Conservation (phyloP, 177 flowering plant genomes). For the Telopea speciosissima region DNA sequence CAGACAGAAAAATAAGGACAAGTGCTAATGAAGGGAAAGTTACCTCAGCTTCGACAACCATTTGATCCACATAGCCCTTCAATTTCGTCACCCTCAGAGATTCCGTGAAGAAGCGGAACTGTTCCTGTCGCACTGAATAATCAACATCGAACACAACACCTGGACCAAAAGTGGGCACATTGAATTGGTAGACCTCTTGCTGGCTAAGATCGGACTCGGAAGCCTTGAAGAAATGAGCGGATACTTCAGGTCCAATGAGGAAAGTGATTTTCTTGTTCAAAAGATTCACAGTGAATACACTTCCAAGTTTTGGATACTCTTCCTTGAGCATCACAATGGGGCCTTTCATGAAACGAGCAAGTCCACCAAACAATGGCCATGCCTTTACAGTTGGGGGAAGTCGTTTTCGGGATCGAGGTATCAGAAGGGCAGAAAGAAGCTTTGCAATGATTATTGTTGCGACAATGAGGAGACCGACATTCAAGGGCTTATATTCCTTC, state of each 20-base stretch:
- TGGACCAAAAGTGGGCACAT: conserved; percentile 97
- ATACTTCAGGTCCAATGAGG: conserved; percentile 50
- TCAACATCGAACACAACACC: conserved; percentile 98
- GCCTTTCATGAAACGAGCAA: conserved; percentile 74
- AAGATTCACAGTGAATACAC: conserved; percentile 73
- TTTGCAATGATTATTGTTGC: conserved; percentile 68
- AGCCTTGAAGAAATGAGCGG: conserved; percentile 96
- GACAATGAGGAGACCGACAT: conserved; percentile 45
- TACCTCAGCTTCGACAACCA: conserved; percentile 92
- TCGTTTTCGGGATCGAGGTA: conserved; percentile 54
- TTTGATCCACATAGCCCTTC: conserved; percentile 92
- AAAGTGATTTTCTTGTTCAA: conserved; percentile 58
- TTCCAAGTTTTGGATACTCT: conserved; percentile 91
- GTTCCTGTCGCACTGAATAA: conserved; percentile 82
- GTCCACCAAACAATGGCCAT: conserved; percentile 68
- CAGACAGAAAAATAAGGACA: neutral
- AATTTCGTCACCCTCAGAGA: conserved; percentile 69
- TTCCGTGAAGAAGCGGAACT: conserved; percentile 96
- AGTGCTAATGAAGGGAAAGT: neutral
- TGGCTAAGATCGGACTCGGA: conserved; percentile 92
- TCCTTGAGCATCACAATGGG: conserved; percentile 79
- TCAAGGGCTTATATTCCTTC: conserved; percentile 36
- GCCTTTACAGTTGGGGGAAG: conserved; percentile 65
- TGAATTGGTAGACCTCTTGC: conserved; percentile 95
- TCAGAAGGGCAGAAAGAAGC: conserved; percentile 44